phyloP scores from a whole-genome alignment of 805 yeast species.

The Zygosaccharomyces bisporus region DNA sequence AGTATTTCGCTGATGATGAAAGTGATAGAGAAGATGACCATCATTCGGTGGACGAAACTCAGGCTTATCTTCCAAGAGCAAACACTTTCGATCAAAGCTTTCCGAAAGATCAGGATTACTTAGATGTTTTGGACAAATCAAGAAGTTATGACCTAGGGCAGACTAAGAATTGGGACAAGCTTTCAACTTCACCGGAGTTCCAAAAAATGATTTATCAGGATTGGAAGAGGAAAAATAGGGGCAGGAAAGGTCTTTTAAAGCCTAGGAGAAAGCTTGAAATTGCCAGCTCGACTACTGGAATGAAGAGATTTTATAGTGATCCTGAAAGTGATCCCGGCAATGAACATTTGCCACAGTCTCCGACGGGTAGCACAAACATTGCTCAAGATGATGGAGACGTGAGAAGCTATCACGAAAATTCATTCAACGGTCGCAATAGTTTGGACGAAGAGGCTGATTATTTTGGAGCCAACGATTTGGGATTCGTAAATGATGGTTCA shows the following conservation, averaged over 20 bases:
- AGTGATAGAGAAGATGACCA: conserved; percentile 27
- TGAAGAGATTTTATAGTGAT: conserved; percentile 3
- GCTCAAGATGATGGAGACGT: conserved; percentile 13
- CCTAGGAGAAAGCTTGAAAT: background rate
- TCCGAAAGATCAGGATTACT: conserved; percentile 37
- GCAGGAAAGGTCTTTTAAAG: conserved; percentile 21
- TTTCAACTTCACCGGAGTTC: conserved; percentile 46
- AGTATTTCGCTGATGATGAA: conserved; percentile 29
- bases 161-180: conserved; percentile 20
- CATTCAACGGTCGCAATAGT: conserved; percentile 9
- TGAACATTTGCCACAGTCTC: background rate
- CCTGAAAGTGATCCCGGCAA: conserved; percentile 3
- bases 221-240: conserved; percentile 32
- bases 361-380: conserved; percentile 1
- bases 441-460: conserved; percentile 36
- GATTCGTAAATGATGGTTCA: conserved; percentile 11
- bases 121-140: conserved; percentile 42
- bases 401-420: conserved; percentile 16
- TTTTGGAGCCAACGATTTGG: conserved; percentile 29
- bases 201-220: conserved; percentile 40
- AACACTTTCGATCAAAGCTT: conserved; percentile 38
- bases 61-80: conserved; percentile 20
- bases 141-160: conserved; percentile 44
- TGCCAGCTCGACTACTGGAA: background rate
- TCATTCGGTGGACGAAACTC: conserved; percentile 5